A percentile compares a stretch with the other conserved stretches of the same genome.
Evolutionary conservation across 331 rosid genomes (phyloP).

Genomic region (Malus hybrid): DNA sequence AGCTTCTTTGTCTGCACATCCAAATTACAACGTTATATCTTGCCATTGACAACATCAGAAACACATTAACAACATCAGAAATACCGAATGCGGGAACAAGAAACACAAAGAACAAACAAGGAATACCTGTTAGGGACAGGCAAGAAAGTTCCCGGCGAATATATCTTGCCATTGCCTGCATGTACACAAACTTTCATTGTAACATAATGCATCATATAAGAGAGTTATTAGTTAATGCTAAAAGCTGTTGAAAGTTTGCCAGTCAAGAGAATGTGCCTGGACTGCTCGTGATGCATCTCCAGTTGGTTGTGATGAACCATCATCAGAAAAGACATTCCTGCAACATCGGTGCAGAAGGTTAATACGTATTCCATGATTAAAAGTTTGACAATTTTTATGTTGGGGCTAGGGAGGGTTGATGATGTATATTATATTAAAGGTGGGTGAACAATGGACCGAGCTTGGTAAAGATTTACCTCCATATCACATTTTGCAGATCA

Average conservation of each 20-base stretch:
- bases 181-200: not conserved
- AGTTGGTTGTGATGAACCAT: conserved; percentile 55
- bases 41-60: no score
- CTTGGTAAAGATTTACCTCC: conserved; percentile 44
- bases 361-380: not conserved
- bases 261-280: conserved; percentile 37
- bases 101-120: not conserved
- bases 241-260: not conserved
- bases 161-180: conserved; percentile 87
- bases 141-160: conserved; percentile 76
- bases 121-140: conserved; percentile 74
- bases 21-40: conserved; percentile 14
- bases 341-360: not conserved
- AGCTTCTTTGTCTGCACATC: conserved; percentile 76
- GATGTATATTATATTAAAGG: not conserved
- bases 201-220: not conserved
- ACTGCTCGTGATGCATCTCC: conserved; percentile 52
- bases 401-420: not conserved
- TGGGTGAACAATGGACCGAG: no score
- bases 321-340: conserved; percentile 91
- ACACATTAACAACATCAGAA: not conserved
- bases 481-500: conserved; percentile 59
- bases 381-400: not conserved
- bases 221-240: not conserved
- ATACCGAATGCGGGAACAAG: not conserved